Evolutionary conservation across 2,329 filamentous ascomycete species (phyloP), one percentile per base, ranked within the genome.

Genomic region (Scedosporium dehoogii): DNA sequence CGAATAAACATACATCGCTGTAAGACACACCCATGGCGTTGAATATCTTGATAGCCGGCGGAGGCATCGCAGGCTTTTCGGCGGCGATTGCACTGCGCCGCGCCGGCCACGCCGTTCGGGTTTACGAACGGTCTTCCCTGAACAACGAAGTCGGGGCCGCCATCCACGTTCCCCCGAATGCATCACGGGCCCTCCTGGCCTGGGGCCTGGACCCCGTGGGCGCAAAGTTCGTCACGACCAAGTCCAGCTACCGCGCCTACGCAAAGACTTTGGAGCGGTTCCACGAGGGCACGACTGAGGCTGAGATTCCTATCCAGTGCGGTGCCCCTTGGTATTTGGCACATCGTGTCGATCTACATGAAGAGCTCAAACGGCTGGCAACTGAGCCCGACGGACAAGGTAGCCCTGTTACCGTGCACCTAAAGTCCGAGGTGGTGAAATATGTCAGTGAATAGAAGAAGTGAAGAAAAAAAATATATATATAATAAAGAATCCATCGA

Each of bases 331-430:
- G 71, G 65, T 76, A 72, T 65, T 70, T 74, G 42, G 69, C 72
- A 4, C 75, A 78, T 59, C 70, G 76, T 0, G 76, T 76, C 3
- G 76, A 78, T 62, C 62, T 78, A 60, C 75, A 78, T 61, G 69
- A 68, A 33, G 71, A 69, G 21, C 62, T 78, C 56, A 70, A 69
- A 66, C 67, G 66, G 42, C 64, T 77, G 64, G 75, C 74, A 1
- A 72, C 70, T 10, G 68, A 69, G 1, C 14, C 60, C 0, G 65
- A 70, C 5, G 71, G 69, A 0, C 67, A 64, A 3, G 71, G 70
- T 0, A 51, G 51, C 18, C 71, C 71, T 2, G 71, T 65, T 6
- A 62, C 46, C 6, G 65, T 72, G 12, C 67, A 70, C 64, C 65
- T 70, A 12, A 63, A 64, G 9, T 66, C 67, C 9, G 27, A 64